Base-by-base conservation (phyloP, 2,329 filamentous ascomycete species). In the Ophiostoma sp. region DNA sequence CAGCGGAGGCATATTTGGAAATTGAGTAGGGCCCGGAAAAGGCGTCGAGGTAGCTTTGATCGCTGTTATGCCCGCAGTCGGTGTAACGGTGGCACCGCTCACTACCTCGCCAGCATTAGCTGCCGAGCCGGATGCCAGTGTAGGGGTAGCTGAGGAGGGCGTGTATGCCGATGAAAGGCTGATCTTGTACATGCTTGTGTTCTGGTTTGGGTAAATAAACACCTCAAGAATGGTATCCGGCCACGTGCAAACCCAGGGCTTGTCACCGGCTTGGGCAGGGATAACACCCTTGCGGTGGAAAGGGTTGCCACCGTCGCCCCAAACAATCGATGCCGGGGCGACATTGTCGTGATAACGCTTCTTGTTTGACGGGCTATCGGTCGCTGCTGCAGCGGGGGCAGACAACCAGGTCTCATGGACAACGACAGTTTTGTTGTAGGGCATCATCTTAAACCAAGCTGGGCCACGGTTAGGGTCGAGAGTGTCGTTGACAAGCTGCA, bases 171-270 rank as follows among this genome's bases (percentile, higher is more conserved):
- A 69, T 5, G 69, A 67, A 11, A 67, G 62, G 63, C 70, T 68
- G 66, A 70, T 66, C 9, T 63, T 71, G 67, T 66, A 72, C 7
- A 75, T 75, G 71, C 80, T 84, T 67, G 78, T 80, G 72, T 83
- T 85, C 72, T 86, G 82, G 38, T 77, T 76, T 0, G 84, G 79
- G 71, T 86, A 87, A 55, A 87, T 83, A 72, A 86, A 85, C 3
- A 86, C 75, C 66, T 87, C 84, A 5, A 87, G 77, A 2, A 80
- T 77, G 0, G 84, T 86, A 41, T 81, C 78, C 2, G 84, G 82
- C 85, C 85, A 87, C 1, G 78, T 82, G 73, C 85, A 87, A 36
- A 87, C 79, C 85, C 85, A 87, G 0, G 83, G 82, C 69, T 77
- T 82, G 64, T 86, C 84, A 2, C 84, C 85, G 0, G 75, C 74